Evolutionary conservation across 2,329 filamentous ascomycete species (phyloP), one percentile per base, ranked within the genome.

Genomic region (Botrytis tulipae): DNA sequence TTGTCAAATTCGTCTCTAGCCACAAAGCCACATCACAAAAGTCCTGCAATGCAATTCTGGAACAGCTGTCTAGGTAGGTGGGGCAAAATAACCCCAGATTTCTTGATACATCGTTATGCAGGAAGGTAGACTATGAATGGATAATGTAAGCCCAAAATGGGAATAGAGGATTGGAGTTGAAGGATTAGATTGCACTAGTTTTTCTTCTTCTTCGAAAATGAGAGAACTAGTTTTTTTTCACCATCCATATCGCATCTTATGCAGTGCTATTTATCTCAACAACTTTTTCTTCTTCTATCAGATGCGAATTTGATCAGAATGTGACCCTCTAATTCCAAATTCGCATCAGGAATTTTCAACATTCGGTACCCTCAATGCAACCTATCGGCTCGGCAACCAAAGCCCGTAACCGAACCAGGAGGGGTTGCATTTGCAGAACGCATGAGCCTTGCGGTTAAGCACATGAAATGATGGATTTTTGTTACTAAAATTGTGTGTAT

Each of bases 341-440:
- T 54, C 48, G 25, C 48, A 54, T 54, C 25, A n/a, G 46, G 48
- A 54, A 54, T 54, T 54, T 54, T 16, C 48, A 16, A n/a, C 6
- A n/a, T 54, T n/a, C 48, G 48, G 48, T 54, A 54, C 5, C 25
- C 48, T 54, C 48, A 54, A 54, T 54, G 48, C 48, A 54, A 54
- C 22, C 35, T 8, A 37, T 61, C 59, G 59, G 59, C 32, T 37
- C 59, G 59, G 59, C 59, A 61, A 61, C 35, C 20, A 61, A 61
- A 25, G 59, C 32, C 59, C 59, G 59, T 61, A 61, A 16, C 59
- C 59, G 60, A 40, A 62, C 6, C 60, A 62, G 60, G 60, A 62
- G 35, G 60, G 35, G 37, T 37, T 62, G 37, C 35, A 40, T 40
- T n/a, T 62, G 25, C 35, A 42, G 35, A 62, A 62, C 37, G 60